phyloP scores from a whole-genome alignment of 257 asterid species.

The Solanum tarijense region DNA sequence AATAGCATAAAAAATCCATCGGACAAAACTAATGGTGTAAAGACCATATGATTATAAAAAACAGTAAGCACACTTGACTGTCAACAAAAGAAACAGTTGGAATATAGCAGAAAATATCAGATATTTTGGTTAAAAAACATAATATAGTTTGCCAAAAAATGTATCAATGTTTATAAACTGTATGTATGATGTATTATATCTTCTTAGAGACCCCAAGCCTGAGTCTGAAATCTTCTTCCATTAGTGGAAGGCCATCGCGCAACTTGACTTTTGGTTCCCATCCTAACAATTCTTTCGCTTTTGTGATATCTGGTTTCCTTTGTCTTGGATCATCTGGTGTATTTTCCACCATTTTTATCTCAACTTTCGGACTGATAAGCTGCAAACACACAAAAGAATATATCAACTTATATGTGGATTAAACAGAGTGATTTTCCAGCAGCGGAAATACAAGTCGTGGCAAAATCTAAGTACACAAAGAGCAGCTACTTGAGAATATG shows the following conservation, averaged over 20 bases:
- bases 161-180: background rate
- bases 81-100: background rate
- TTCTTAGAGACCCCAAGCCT: constrained; percentile 58
- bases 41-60: background rate
- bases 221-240: constrained; percentile 86
- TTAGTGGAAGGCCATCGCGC: constrained; percentile 78
- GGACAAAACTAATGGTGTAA: background rate
- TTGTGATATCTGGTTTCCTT: constrained; percentile 80
- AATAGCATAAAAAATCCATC: background rate
- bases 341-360: constrained; percentile 68
- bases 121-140: background rate
- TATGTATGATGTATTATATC: background rate
- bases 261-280: constrained; percentile 89
- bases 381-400: constrained; percentile 2
- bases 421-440: background rate
- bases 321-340: constrained; percentile 97
- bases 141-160: background rate
- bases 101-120: background rate
- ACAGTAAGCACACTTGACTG: background rate
- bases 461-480: background rate
- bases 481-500: background rate
- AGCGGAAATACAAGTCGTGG: background rate
- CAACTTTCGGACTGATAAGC: constrained; percentile 76
- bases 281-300: constrained; percentile 73
- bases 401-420: background rate